These are phyloP conservation scores for Orychophragmus violaceus DNA, from an alignment of 345 rosid species.

Conservation along the genomic window DNA sequence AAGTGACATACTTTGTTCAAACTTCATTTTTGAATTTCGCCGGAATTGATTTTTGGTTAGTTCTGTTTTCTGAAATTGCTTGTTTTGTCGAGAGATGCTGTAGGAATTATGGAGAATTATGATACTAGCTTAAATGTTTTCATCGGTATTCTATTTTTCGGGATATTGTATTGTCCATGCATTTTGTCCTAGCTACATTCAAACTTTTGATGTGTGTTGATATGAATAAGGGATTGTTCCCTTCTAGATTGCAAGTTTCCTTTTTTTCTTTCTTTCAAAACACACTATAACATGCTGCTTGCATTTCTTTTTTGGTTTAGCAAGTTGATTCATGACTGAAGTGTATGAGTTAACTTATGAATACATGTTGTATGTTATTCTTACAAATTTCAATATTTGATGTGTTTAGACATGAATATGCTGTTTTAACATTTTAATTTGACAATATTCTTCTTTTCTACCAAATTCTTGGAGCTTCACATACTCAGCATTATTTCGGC, in stretches of 20 bases:
- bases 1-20: background rate
- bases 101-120: background rate
- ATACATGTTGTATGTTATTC: background rate
- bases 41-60: background rate
- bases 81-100: background rate
- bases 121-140: background rate
- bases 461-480: background rate
- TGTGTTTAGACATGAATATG: background rate
- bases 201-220: background rate
- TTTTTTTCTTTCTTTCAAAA: background rate
- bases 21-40: background rate
- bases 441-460: background rate
- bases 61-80: background rate
- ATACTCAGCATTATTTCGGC: background rate
- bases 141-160: background rate
- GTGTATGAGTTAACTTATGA: background rate
- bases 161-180: background rate
- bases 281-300: background rate
- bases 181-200: background rate
- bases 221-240: background rate
- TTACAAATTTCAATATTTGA: background rate
- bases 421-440: background rate
- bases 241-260: background rate
- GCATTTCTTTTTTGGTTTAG: background rate
- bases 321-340: background rate